A percentile compares a stretch with the other conserved stretches of the same genome.
Evolutionary conservation across 352 stramenopile genomes (phyloP).

Genomic region (Pythium sukuiense): DNA sequence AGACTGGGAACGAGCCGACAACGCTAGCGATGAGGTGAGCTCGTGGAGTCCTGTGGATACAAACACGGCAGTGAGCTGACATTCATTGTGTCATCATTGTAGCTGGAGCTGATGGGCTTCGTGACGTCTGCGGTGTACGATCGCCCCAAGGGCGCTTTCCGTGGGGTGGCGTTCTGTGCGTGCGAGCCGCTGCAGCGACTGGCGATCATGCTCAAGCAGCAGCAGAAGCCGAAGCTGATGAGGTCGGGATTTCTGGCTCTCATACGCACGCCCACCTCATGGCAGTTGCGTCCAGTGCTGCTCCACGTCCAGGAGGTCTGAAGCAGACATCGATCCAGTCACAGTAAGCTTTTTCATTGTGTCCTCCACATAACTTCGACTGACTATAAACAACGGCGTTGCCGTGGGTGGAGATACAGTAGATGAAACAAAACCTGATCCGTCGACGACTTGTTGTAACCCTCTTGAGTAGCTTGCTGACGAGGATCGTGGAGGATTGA

Average conservation of each 20-base stretch:
- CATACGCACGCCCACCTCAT: conserved; percentile 41
- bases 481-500: conserved; percentile 4
- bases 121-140: conserved; percentile 82
- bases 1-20: background rate
- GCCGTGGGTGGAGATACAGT: conserved; percentile 6
- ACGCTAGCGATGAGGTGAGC: background rate
- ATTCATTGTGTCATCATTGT: background rate
- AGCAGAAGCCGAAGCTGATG: conserved; percentile 4
- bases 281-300: conserved; percentile 51
- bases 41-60: background rate
- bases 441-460: conserved; percentile 5
- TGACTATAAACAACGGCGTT: conserved; percentile 26
- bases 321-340: background rate
- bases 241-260: conserved; percentile 37
- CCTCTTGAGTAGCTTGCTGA: conserved; percentile 5
- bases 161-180: conserved; percentile 60
- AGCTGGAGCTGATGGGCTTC: conserved; percentile 48
- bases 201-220: conserved; percentile 29
- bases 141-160: conserved; percentile 62
- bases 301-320: conserved; percentile 23
- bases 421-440: conserved; percentile 29
- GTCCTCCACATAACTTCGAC: conserved; percentile 31
- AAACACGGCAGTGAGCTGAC: background rate
- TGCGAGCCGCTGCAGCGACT: conserved; percentile 65
- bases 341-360: conserved; percentile 12